Evolutionary conservation across 1,139 yeast species (phyloP).

Genomic region (Geotrichum siamense): DNA sequence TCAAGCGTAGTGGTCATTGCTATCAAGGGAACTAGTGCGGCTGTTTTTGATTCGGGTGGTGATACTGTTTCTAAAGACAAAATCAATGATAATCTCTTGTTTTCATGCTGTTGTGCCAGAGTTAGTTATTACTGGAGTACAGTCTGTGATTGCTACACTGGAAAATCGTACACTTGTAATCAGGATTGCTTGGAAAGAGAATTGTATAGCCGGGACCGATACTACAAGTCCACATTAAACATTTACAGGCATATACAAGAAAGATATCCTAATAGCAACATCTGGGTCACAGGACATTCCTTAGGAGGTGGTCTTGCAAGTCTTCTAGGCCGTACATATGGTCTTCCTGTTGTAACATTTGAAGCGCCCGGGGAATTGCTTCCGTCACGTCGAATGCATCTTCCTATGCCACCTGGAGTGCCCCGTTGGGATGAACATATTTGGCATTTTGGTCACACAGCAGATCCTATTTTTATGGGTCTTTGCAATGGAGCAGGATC

Average conservation of each 20-base stretch:
- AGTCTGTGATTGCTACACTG: slow-evolving; percentile 86
- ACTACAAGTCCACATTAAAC: slow-evolving; percentile 74
- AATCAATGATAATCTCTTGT: slow-evolving; percentile 75
- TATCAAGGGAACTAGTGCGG: slow-evolving; percentile 89
- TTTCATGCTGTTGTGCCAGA: slow-evolving; percentile 95
- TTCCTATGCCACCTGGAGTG: slow-evolving; percentile 89
- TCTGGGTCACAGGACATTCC: slow-evolving; percentile 96
- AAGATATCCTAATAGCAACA: slow-evolving; percentile 58
- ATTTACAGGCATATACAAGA: slow-evolving; percentile 65
- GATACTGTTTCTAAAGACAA: slow-evolving; percentile 77
- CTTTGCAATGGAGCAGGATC: slow-evolving; percentile 94
- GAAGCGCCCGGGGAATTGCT: slow-evolving; percentile 92
- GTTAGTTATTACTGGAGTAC: slow-evolving; percentile 89
- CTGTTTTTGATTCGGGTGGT: slow-evolving; percentile 68
- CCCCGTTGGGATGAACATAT: slow-evolving; percentile 74
- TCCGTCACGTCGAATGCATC: slow-evolving; percentile 74
- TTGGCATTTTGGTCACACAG: slow-evolving; percentile 96
- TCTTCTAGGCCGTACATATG: slow-evolving; percentile 79
- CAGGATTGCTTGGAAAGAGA: slow-evolving; percentile 80
- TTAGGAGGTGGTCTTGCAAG: slow-evolving; percentile 86
- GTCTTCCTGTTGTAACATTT: slow-evolving; percentile 80
- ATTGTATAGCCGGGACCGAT: slow-evolving; percentile 64
- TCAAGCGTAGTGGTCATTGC: slow-evolving; percentile 66
- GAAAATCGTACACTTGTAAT: slow-evolving; percentile 77
- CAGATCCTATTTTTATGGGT: slow-evolving; percentile 96